Percentiles rank a stretch among this genome's conserved stretches.
phyloP scores from a whole-genome alignment of 495 filamentous ascomycete genomes.

The Neohortaea acidophila region DNA sequence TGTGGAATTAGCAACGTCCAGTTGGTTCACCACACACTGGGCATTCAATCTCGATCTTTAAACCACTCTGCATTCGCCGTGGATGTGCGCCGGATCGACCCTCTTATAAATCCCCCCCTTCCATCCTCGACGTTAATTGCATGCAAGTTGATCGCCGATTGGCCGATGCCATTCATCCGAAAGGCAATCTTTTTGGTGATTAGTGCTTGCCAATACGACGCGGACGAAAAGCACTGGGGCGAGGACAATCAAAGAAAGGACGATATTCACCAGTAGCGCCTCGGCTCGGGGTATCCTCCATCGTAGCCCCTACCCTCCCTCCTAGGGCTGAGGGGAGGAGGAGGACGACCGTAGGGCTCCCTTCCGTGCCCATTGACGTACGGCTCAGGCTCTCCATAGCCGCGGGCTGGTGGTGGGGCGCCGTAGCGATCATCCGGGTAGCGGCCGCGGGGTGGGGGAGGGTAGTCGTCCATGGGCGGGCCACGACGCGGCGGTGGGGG shows the following conservation, averaged over 20 bases:
- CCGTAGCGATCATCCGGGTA: conserved; percentile 48
- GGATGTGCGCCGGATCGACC: too few relatives aligned
- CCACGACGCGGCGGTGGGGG: conserved; percentile 44
- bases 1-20: too few relatives aligned
- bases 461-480: conserved; percentile 41
- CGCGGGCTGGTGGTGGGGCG: conserved; percentile 30
- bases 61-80: too few relatives aligned
- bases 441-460: conserved; percentile 27
- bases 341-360: conserved; percentile 35
- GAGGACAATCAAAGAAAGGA: conserved; percentile 1
- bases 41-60: too few relatives aligned
- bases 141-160: too few relatives aligned
- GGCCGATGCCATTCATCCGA: too few relatives aligned
- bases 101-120: too few relatives aligned
- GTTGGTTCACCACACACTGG: too few relatives aligned
- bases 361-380: conserved; percentile 45
- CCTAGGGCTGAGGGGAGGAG: conserved; percentile 24
- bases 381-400: conserved; percentile 43
- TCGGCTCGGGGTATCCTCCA: conserved; percentile 14
- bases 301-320: conserved; percentile 24
- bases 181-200: too few relatives aligned
- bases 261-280: conserved; percentile 25
- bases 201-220: too few relatives aligned
- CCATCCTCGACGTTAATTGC: too few relatives aligned
- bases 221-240: too few relatives aligned